Evolutionary conservation across 495 filamentous ascomycete genomes (phyloP).

Genomic region (Cudoniella acicularis): DNA sequence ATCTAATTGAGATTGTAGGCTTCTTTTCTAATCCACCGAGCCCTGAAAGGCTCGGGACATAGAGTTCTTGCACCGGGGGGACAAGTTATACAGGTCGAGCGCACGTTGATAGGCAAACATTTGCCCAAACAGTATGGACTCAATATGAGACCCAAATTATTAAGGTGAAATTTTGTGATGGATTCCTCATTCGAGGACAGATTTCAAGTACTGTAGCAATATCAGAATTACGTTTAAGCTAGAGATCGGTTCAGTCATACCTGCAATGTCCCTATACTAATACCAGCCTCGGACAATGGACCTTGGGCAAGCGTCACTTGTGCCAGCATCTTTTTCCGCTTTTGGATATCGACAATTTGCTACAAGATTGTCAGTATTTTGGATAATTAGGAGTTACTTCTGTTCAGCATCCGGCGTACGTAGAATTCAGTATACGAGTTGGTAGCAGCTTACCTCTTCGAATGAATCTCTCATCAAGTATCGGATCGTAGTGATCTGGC

Average conservation of each 20-base stretch:
- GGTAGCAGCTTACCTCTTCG: slow-evolving; percentile 23
- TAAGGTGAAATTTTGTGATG: too few species aligned
- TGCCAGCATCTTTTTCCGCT: slow-evolving; percentile 19
- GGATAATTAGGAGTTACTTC: too few species aligned
- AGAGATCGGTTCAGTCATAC: background rate
- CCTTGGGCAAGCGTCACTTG: slow-evolving; percentile 42
- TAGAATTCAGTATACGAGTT: background rate
- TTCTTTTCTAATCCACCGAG: too few species aligned
- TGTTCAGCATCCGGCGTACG: too few species aligned
- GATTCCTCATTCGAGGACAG: slow-evolving; percentile 7
- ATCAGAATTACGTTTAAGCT: background rate
- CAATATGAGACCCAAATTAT: too few species aligned
- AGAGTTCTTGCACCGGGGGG: too few species aligned
- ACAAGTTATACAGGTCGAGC: too few species aligned
- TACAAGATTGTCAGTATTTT: too few species aligned
- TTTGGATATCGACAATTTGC: slow-evolving; percentile 28
- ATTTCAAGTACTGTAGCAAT: slow-evolving; percentile 4
- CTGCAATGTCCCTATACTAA: slow-evolving; percentile 29
- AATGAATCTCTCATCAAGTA: slow-evolving; percentile 30
- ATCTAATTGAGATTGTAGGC: too few species aligned
- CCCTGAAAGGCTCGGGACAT: too few species aligned
- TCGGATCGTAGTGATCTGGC: slow-evolving; percentile 24
- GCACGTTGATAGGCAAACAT: too few species aligned
- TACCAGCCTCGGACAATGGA: slow-evolving; percentile 51
- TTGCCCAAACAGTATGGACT: too few species aligned